phyloP scores from a whole-genome alignment of 192 early-diverging fungal genomes.

The Rhizoclosmatium globosum region DNA sequence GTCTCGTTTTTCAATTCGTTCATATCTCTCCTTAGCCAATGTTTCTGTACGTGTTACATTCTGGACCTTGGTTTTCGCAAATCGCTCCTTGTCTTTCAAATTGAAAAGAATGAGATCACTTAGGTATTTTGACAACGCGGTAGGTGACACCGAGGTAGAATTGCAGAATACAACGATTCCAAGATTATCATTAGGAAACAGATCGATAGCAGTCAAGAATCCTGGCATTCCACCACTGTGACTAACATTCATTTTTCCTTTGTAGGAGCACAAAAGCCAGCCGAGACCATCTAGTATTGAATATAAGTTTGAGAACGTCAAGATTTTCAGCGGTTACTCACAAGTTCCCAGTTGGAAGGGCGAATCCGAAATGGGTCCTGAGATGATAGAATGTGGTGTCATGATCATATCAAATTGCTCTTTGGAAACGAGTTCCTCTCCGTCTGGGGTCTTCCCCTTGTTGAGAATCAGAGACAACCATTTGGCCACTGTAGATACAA shows the following conservation, averaged over 20 bases:
- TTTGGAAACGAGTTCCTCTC: not conserved
- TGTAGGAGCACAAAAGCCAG: not conserved
- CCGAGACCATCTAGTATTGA: conserved; percentile 18
- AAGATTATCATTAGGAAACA: conserved; percentile 10
- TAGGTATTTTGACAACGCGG: not conserved
- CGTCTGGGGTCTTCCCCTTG: not conserved
- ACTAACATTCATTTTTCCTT: not conserved
- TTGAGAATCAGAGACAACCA: conserved; percentile 4
- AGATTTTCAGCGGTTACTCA: not conserved
- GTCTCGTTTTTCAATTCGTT: not conserved
- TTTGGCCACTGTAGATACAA: conserved; percentile 21
- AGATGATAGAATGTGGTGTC: not conserved
- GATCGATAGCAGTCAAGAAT: not conserved
- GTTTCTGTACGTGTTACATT: not conserved
- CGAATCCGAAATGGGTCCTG: not conserved
- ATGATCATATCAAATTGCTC: conserved; percentile 7
- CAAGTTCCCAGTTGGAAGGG: not conserved
- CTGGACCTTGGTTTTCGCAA: not conserved
- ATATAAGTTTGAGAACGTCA: not conserved
- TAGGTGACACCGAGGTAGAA: not conserved
- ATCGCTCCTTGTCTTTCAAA: not conserved
- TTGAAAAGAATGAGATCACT: not conserved
- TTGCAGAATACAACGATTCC: conserved; percentile 12
- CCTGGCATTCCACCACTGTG: not conserved
- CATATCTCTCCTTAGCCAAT: not conserved